Evolutionary conservation across 2,329 filamentous ascomycete species (phyloP).

Genomic region (Penicillium sp.): DNA sequence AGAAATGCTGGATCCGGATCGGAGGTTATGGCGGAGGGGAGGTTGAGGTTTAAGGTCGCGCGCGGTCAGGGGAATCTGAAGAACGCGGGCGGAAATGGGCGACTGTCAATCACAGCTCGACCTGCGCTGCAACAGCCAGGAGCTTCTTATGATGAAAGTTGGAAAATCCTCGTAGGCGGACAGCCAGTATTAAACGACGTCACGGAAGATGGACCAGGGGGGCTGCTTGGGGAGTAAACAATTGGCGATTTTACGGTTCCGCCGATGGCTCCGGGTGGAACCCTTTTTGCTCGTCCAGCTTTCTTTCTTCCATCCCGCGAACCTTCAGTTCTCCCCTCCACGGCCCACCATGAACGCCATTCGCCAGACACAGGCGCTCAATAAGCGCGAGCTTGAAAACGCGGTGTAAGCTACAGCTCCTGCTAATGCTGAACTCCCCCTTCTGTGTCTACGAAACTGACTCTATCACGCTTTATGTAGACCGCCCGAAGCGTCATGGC

Average conservation of each 20-base stretch:
- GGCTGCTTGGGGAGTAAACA: constrained; percentile 25
- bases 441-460: background rate
- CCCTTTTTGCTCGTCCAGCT: constrained; percentile 10
- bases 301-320: constrained; percentile 8
- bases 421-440: constrained; percentile 11
- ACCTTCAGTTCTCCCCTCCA: constrained; percentile 2
- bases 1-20: constrained; percentile 12
- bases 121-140: background rate
- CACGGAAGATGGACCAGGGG: constrained; percentile 19
- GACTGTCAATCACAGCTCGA: background rate
- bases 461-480: constrained; percentile 47
- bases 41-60: constrained; percentile 14
- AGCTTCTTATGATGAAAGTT: background rate
- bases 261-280: constrained; percentile 25
- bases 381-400: constrained; percentile 90
- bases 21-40: constrained; percentile 23
- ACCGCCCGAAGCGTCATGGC: constrained; percentile 87
- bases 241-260: constrained; percentile 29
- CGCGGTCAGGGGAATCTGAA: constrained; percentile 36
- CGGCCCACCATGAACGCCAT: constrained; percentile 79
- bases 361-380: constrained; percentile 86
- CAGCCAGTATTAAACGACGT: constrained; percentile 9
- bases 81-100: constrained; percentile 9
- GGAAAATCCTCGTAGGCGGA: background rate
- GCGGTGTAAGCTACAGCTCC: constrained; percentile 63